Percentiles rank a stretch among this genome's conserved stretches.
Conservation (phyloP, 345 rosid genomes). For the Eucalyptus polybractea region DNA sequence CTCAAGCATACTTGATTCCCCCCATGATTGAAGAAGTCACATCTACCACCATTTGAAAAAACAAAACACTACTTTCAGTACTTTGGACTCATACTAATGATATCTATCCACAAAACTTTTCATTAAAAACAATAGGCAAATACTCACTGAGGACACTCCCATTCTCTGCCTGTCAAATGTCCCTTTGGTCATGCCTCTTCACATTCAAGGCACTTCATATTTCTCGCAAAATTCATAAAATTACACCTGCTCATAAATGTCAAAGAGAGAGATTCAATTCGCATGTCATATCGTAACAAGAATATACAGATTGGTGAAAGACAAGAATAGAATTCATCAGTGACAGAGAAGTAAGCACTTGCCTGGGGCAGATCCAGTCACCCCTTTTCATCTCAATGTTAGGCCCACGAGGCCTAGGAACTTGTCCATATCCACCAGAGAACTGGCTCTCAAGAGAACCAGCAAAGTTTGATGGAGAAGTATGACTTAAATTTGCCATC, state of each 20-base stretch:
- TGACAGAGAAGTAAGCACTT: not conserved
- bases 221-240: slow-evolving; percentile 90
- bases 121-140: not conserved
- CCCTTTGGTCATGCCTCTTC: slow-evolving; percentile 73
- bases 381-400: slow-evolving; percentile 80
- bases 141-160: slow-evolving; percentile 99
- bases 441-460: slow-evolving; percentile 18
- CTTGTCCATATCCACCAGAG: slow-evolving; percentile 30
- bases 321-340: not conserved
- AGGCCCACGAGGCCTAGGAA: slow-evolving; percentile 21
- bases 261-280: not conserved
- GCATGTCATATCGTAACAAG: not conserved
- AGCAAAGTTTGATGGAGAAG: slow-evolving; percentile 5
- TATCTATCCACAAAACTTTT: not conserved
- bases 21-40: slow-evolving; percentile 68
- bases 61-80: not conserved
- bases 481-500: slow-evolving; percentile 32
- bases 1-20: slow-evolving; percentile 80
- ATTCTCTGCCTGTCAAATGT: slow-evolving; percentile 81
- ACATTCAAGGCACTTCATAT: slow-evolving; percentile 81
- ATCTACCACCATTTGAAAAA: slow-evolving; percentile 35
- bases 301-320: not conserved
- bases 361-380: slow-evolving; percentile 92
- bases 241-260: slow-evolving; percentile 50
- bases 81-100: not conserved